phyloP scores from a whole-genome alignment of 1,284 basidiomycete species.

The Moesziomyces sp. region DNA sequence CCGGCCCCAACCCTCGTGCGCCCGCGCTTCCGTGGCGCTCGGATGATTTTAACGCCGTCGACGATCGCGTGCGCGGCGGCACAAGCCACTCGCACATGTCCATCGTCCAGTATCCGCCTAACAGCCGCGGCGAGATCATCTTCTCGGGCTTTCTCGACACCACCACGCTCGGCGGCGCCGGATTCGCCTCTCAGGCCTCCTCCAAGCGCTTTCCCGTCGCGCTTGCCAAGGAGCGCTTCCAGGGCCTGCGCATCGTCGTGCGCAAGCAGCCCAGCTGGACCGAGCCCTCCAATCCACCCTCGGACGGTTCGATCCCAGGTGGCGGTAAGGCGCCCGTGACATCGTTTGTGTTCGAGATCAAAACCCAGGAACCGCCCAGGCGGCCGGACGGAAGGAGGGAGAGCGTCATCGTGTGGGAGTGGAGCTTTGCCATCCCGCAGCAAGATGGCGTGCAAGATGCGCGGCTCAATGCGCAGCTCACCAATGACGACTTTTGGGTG shows the following conservation, averaged over 20 bases:
- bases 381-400: slow-evolving; percentile 68
- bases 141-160: slow-evolving; percentile 67
- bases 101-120: slow-evolving; percentile 48
- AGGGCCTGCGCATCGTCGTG: slow-evolving; percentile 41
- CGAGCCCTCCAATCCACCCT: slow-evolving; percentile 12
- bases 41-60: slow-evolving; percentile 68
- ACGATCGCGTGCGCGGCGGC: slow-evolving; percentile 71
- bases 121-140: slow-evolving; percentile 37
- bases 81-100: slow-evolving; percentile 68
- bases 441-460: slow-evolving; percentile 1
- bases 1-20: slow-evolving; percentile 31
- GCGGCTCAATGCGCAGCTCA: slow-evolving; percentile 14
- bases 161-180: slow-evolving; percentile 71
- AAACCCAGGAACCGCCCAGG: slow-evolving; percentile 65
- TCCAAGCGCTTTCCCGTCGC: slow-evolving; percentile 35
- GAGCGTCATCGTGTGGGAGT: slow-evolving; percentile 70
- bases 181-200: slow-evolving; percentile 71
- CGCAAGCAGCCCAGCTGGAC: slow-evolving; percentile 23
- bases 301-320: slow-evolving; percentile 16
- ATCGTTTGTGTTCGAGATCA: slow-evolving; percentile 69
- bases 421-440: slow-evolving; percentile 60
- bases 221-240: slow-evolving; percentile 26
- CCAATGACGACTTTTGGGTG: slow-evolving; percentile 35
- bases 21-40: slow-evolving; percentile 45
- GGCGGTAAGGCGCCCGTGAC: slow-evolving; percentile 50